Conservation (phyloP, 2,329 filamentous ascomycete species). For the Sporothrix curviconia region DNA sequence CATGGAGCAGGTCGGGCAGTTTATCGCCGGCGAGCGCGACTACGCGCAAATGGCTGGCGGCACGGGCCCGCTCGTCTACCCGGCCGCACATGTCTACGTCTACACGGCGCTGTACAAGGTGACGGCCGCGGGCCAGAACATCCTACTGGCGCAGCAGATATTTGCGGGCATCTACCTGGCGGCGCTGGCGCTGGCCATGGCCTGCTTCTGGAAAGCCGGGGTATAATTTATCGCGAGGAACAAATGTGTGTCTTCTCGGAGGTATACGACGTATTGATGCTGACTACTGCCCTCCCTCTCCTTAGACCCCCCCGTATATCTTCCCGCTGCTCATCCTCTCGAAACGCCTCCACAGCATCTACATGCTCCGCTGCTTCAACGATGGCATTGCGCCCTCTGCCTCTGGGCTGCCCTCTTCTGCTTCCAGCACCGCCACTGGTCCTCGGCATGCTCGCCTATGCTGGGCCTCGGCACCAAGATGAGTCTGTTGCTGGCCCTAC, state of each 20-base stretch:
- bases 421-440: slow-evolving; percentile 70
- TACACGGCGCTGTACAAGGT: slow-evolving; percentile 74
- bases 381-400: slow-evolving; percentile 79
- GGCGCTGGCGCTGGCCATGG: slow-evolving; percentile 69
- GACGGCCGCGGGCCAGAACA: slow-evolving; percentile 69
- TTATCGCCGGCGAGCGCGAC: slow-evolving; percentile 76
- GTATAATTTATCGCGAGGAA: too few species aligned
- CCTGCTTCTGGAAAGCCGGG: slow-evolving; percentile 71
- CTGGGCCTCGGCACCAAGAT: slow-evolving; percentile 89
- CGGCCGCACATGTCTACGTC: slow-evolving; percentile 86
- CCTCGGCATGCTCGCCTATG: slow-evolving; percentile 65
- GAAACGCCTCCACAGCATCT: slow-evolving; percentile 90
- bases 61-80: slow-evolving; percentile 92
- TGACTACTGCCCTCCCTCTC: slow-evolving; percentile 13
- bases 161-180: slow-evolving; percentile 75
- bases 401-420: slow-evolving; percentile 75
- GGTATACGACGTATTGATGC: too few species aligned
- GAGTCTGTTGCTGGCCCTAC: slow-evolving; percentile 76
- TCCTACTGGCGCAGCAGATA: slow-evolving; percentile 72
- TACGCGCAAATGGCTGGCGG: slow-evolving; percentile 80
- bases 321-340: slow-evolving; percentile 80
- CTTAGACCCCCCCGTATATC: slow-evolving; percentile 82
- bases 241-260: too few species aligned
- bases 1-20: slow-evolving; percentile 85
- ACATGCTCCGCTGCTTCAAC: slow-evolving; percentile 88